Evolutionary conservation across 306 rosid species (phyloP).

Genomic region (Prosopis cineraria): DNA sequence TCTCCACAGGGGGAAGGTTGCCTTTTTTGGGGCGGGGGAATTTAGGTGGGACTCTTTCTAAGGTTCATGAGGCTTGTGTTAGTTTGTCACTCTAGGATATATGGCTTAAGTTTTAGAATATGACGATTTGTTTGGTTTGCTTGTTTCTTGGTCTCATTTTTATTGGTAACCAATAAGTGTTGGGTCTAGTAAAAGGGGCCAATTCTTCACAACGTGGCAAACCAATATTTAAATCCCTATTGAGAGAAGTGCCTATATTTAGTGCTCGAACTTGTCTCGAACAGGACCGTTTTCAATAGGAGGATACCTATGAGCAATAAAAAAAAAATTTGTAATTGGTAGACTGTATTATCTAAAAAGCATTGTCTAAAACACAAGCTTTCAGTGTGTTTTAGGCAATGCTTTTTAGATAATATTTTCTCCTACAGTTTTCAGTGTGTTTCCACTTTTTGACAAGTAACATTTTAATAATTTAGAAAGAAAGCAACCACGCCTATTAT

Average conservation of each 20-base stretch:
- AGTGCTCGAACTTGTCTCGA: too few relatives aligned
- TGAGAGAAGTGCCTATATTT: too few relatives aligned
- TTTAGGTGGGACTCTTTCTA: not conserved
- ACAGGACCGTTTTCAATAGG: too few relatives aligned
- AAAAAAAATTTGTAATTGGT: not conserved
- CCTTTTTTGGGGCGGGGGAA: not conserved
- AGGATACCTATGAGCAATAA: too few relatives aligned
- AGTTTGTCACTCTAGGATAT: not conserved
- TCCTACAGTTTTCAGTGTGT: not conserved
- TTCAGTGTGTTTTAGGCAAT: not conserved
- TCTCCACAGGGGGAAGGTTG: not conserved
- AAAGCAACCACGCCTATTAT: not conserved
- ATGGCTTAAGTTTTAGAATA: not conserved
- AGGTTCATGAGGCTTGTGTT: not conserved
- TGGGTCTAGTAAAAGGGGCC: too few relatives aligned
- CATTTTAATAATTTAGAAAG: not conserved
- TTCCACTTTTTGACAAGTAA: not conserved
- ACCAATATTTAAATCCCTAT: too few relatives aligned
- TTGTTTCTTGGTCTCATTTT: not conserved
- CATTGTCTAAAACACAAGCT: not conserved
- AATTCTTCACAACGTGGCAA: too few relatives aligned
- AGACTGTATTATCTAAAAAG: not conserved
- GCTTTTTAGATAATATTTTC: too few relatives aligned
- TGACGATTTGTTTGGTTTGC: not conserved
- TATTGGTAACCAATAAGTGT: too few relatives aligned